Evolutionary conservation across 2,329 filamentous ascomycete species (phyloP), one percentile per base, ranked within the genome.

Genomic region (Curvularia eragrostidis): DNA sequence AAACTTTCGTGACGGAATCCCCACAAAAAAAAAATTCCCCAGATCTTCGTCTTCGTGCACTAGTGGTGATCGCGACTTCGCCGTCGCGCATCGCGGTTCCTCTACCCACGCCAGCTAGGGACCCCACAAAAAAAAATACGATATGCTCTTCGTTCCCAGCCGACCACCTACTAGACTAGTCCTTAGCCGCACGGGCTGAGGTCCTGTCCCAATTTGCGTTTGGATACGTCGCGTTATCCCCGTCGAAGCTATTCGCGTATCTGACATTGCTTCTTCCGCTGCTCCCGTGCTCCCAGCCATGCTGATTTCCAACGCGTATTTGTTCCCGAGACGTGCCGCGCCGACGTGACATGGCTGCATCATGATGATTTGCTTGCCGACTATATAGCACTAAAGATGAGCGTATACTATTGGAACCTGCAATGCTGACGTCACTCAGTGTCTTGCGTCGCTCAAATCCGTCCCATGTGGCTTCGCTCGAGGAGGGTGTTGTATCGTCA

Each of bases 151-250:
- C 34, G 34, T n/a, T 43, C 15, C 38, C 41, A 43, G 41, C 38
- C 46, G 32, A 32, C 10, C n/a, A 13, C 46, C 48, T 26, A 34
- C 48, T 26, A 34, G 42, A 42, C 51, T 48, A 28, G 55, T 28
- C 49, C 54, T 59, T 39, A 49, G 32, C 61, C 26, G 67, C 62
- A 19, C 66, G 39, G 12, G 65, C 66, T 32, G 51, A 61, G 38
- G 61, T 52, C 1, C 64, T 63, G 21, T 62, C 61, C 63, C 62
- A 66, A 39, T 53, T 61, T 6, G 64, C 62, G 36, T 70, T 70
- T 19, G 64, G 48, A 61, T 66, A 69, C 30, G 63, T 68, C 48
- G 63, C 64, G 36, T 67, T 64, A 10, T 59, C 56, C 56, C 68
- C 66, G 15, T 67, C 64, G 38, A 62, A 66, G 23, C 62, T 64